phyloP scores from a whole-genome alignment of 1,284 basidiomycete genomes.

The Trichosporon inkin region DNA sequence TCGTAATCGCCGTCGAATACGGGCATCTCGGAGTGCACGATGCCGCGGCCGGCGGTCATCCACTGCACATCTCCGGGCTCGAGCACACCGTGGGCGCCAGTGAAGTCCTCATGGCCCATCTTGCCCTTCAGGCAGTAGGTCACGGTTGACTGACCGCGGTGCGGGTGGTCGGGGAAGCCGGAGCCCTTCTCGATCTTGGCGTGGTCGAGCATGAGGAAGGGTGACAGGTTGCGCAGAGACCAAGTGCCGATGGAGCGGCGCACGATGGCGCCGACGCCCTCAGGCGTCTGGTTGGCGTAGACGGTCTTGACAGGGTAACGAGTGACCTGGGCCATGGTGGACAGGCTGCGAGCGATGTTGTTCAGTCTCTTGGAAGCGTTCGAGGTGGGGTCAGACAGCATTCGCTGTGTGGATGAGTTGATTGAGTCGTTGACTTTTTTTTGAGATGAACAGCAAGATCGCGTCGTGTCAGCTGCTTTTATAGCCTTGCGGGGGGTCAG shows the following conservation, averaged over 20 bases:
- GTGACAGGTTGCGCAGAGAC: slow-evolving; percentile 72
- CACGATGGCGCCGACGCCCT: slow-evolving; percentile 86
- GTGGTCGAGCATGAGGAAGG: slow-evolving; percentile 72
- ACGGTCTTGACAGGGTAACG: slow-evolving; percentile 71
- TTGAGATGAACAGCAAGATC: slow-evolving; percentile 9
- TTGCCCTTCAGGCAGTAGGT: slow-evolving; percentile 83
- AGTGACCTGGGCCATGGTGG: slow-evolving; percentile 51
- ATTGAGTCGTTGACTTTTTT: background rate
- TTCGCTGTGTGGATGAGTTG: background rate
- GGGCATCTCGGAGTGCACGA: slow-evolving; percentile 84
- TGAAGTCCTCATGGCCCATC: slow-evolving; percentile 81
- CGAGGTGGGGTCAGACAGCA: background rate
- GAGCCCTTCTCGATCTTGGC: slow-evolving; percentile 48
- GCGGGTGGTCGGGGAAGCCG: slow-evolving; percentile 69
- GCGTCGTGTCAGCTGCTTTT: slow-evolving; percentile 6
- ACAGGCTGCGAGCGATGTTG: slow-evolving; percentile 10
- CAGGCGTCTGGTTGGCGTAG: slow-evolving; percentile 69
- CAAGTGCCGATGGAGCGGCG: slow-evolving; percentile 79
- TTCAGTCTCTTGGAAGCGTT: background rate
- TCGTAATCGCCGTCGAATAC: slow-evolving; percentile 62
- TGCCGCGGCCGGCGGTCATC: slow-evolving; percentile 76
- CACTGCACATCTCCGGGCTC: slow-evolving; percentile 84
- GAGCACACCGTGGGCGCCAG: slow-evolving; percentile 75
- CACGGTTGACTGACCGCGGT: slow-evolving; percentile 69
- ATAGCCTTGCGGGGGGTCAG: slow-evolving; percentile 10